These are phyloP conservation scores for Helianthus tuberosus DNA, from an alignment of 129 eudicot species.

Conservation along the genomic window DNA sequence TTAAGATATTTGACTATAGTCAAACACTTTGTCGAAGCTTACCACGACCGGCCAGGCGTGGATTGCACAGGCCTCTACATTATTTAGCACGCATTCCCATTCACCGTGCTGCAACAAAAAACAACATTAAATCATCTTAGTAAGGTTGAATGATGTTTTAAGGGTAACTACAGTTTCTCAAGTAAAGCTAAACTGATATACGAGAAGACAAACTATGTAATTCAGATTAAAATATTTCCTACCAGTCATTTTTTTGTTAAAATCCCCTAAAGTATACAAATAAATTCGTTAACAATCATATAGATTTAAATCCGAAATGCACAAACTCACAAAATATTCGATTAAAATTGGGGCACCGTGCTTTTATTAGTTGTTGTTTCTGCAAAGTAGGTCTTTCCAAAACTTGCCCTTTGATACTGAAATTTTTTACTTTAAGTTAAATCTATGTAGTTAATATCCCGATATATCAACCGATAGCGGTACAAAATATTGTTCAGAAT, in stretches of 20 bases:
- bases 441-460: too few relatives aligned
- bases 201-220: slow-evolving; percentile 14
- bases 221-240: slow-evolving; percentile 1
- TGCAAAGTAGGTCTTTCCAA: too few relatives aligned
- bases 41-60: slow-evolving; percentile 85
- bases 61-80: slow-evolving; percentile 87
- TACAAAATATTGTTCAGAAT: too few relatives aligned
- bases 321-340: not conserved
- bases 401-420: too few relatives aligned
- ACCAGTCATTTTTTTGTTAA: not conserved
- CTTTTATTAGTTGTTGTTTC: too few relatives aligned
- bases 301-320: not conserved
- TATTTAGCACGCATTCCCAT: slow-evolving; percentile 79
- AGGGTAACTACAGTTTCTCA: slow-evolving; percentile 4
- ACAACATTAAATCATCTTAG: slow-evolving; percentile 20
- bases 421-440: too few relatives aligned
- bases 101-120: slow-evolving; percentile 80
- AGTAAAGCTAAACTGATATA: slow-evolving; percentile 1
- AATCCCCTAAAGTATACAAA: slow-evolving; percentile 1
- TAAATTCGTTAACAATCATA: not conserved
- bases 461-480: too few relatives aligned
- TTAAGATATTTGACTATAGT: slow-evolving; percentile 10
- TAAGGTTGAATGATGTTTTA: not conserved
- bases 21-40: slow-evolving; percentile 26
- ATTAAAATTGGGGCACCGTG: too few relatives aligned